Evolutionary conservation across 225 moss, liverwort and hornwort species (phyloP).

Genomic region (Physcomitrium patens): DNA sequence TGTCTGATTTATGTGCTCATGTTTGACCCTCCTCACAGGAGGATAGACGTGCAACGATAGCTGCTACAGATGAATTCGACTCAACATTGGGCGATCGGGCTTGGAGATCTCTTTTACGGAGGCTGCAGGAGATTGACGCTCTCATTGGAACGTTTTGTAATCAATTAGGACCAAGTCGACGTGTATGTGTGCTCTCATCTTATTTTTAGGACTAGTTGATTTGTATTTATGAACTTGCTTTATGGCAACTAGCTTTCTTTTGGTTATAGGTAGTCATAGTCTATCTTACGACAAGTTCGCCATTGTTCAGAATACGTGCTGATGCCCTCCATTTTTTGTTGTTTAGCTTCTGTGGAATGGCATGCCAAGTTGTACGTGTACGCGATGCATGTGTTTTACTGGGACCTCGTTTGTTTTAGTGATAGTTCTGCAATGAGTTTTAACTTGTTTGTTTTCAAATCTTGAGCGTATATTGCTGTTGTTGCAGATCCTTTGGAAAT

Average conservation of each 20-base stretch:
- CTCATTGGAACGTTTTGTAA: constrained; percentile 69
- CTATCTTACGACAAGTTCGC: constrained; percentile 2
- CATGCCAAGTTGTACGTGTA: background rate
- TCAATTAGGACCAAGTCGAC: constrained; percentile 68
- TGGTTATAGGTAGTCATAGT: background rate
- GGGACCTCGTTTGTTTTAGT: constrained; percentile 12
- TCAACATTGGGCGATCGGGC: constrained; percentile 79
- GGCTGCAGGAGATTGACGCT: constrained; percentile 78
- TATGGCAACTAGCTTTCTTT: background rate
- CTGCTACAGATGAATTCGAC: constrained; percentile 87
- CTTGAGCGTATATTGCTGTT: constrained; percentile 5
- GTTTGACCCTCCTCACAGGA: constrained; percentile 45
- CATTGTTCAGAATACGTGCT: background rate
- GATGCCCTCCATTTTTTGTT: background rate
- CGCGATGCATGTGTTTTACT: background rate
- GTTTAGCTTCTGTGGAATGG: constrained; percentile 8
- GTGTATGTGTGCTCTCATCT: constrained; percentile 42
- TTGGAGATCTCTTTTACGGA: constrained; percentile 80
- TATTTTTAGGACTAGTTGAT: background rate
- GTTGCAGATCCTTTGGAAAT: constrained; percentile 77
- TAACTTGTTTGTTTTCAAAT: background rate
- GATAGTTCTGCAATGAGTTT: background rate
- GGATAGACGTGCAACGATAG: constrained; percentile 67
- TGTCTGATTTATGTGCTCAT: constrained; percentile 12
- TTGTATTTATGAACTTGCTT: background rate